Conservation (phyloP, 2,329 filamentous ascomycete genomes). For the Penicillium sp. region DNA sequence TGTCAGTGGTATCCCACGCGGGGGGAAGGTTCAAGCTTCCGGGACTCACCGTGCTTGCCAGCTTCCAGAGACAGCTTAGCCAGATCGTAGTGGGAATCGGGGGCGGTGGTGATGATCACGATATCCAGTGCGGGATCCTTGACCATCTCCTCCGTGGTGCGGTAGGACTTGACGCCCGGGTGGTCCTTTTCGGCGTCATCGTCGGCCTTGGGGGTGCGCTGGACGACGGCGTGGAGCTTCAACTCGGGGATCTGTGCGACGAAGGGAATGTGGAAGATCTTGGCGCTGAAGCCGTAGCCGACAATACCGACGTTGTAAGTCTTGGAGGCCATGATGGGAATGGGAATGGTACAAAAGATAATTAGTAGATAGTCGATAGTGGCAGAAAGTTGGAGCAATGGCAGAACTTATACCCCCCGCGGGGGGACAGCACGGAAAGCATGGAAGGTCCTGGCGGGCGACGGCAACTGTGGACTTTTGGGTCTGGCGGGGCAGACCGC, state of each 20-base stretch:
- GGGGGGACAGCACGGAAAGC: neutral
- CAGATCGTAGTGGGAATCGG: conserved; percentile 70
- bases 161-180: conserved; percentile 67
- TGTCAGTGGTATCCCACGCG: neutral
- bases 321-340: conserved; percentile 45
- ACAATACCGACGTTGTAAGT: conserved; percentile 62
- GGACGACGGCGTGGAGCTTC: conserved; percentile 74
- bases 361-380: conserved; percentile 17
- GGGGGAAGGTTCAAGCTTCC: neutral
- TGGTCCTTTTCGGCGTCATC: conserved; percentile 73
- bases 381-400: neutral
- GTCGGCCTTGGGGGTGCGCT: conserved; percentile 67
- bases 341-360: neutral
- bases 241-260: conserved; percentile 67
- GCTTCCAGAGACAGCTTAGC: conserved; percentile 67
- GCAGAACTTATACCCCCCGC: neutral
- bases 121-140: conserved; percentile 69
- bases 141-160: conserved; percentile 65
- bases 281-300: conserved; percentile 69
- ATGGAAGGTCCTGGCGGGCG: conserved; percentile 45
- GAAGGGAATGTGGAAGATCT: conserved; percentile 84
- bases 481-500: conserved; percentile 32
- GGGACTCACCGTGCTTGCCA: conserved; percentile 65
- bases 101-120: conserved; percentile 72
- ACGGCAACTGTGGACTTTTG: conserved; percentile 46